Evolutionary conservation across 2,329 filamentous ascomycete species (phyloP), one percentile per base, ranked within the genome.

Genomic region (Dactylellina drechsleri): DNA sequence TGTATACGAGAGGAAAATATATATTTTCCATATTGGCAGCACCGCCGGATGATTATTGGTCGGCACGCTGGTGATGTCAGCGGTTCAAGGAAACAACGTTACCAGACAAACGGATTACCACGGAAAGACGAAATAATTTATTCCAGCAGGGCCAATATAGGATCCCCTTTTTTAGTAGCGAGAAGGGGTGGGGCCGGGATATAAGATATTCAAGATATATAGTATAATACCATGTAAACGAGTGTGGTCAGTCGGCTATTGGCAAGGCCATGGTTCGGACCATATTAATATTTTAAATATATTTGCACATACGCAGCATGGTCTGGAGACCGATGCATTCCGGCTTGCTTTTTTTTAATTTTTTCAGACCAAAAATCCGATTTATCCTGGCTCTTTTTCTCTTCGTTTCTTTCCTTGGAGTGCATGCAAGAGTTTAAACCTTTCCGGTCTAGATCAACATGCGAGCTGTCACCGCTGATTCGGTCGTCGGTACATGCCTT

Each of bases 51-150:
- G 31, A 15, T 43, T 23, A 57, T 57, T 57, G 53, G 53, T 57
- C 10, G 15, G 53, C 1, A 5, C 5, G 28, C n/a, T 4, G 13
- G 6, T 13, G 20, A 31, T 31, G 23, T 13, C 26, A 13, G 28
- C 13, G 52, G 28, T 54, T 23, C 26, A 54, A n/a, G 61, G 52
- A 20, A 59, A 66, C 53, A 53, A 53, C 62, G 53, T 66, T 66
- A 40, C 20, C 36, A 8, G 45, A 40, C 58, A 61, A 50, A 61
- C 45, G 41, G 18, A 18, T 13, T n/a, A 47, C 43, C 16, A 47
- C 28, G 23, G 31, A 28, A 16, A 41, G 23, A 23, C 4, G n/a
- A 36, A 15, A 28, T 40, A 64, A 43, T 28, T 23, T 62, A 41
- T 43, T 28, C 36, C 18, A 28, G 10, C 43, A 2, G 8, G 23